phyloP scores from a whole-genome alignment of 768 basidiomycete genomes.

The Favolaschia claudopus region DNA sequence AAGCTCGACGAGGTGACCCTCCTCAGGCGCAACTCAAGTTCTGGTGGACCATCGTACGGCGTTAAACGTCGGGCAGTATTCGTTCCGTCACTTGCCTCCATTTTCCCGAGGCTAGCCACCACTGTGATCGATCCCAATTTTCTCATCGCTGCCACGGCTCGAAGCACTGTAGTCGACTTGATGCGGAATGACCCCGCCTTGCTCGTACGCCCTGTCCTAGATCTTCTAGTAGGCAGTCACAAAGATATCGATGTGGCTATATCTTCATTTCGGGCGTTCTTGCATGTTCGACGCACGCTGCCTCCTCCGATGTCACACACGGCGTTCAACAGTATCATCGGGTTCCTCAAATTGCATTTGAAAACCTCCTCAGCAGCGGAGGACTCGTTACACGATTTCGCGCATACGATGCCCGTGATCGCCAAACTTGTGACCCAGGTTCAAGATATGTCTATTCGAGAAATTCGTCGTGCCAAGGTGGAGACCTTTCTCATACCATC shows the following conservation, averaged over 20 bases:
- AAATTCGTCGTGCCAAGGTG: slow-evolving; percentile 75
- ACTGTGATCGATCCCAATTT: slow-evolving; percentile 63
- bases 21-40: slow-evolving; percentile 64
- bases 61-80: slow-evolving; percentile 72
- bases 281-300: slow-evolving; percentile 62
- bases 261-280: slow-evolving; percentile 59
- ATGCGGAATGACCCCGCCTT: slow-evolving; percentile 80
- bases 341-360: slow-evolving; percentile 61
- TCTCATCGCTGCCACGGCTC: slow-evolving; percentile 62
- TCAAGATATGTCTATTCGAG: slow-evolving; percentile 73
- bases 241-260: slow-evolving; percentile 56
- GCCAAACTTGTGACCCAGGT: slow-evolving; percentile 69
- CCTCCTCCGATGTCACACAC: slow-evolving; percentile 73
- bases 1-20: slow-evolving; percentile 44
- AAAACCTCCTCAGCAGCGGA: slow-evolving; percentile 51
- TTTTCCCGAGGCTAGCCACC: slow-evolving; percentile 62
- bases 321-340: slow-evolving; percentile 74
- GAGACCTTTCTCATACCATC: slow-evolving; percentile 75
- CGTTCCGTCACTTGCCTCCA: slow-evolving; percentile 61
- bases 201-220: slow-evolving; percentile 68
- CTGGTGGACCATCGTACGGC: slow-evolving; percentile 50
- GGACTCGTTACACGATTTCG: slow-evolving; percentile 60
- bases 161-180: slow-evolving; percentile 63
- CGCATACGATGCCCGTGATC: slow-evolving; percentile 63
- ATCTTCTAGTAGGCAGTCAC: slow-evolving; percentile 61